Evolutionary conservation across 140 eudicot species (phyloP).

Genomic region (Flaveria floridana): DNA sequence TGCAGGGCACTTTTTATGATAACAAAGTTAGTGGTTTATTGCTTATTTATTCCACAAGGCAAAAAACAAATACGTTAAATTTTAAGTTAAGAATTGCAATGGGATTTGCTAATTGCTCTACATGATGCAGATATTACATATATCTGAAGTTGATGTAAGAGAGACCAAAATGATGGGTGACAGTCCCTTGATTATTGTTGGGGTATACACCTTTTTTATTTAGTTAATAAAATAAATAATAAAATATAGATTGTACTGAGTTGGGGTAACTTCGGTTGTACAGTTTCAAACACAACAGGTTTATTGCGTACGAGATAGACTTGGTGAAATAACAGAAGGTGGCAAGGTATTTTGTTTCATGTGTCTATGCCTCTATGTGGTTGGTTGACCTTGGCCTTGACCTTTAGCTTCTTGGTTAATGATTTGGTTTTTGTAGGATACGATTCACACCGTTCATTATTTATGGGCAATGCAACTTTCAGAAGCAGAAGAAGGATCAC

Average conservation of each 20-base stretch:
- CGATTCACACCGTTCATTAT: slow-evolving; percentile 77
- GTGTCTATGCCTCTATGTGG: neutral
- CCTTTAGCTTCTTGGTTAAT: slow-evolving; percentile 1
- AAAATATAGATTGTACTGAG: neutral
- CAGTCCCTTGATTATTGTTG: slow-evolving; percentile 75
- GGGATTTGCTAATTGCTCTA: slow-evolving; percentile 19
- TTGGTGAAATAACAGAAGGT: slow-evolving; percentile 77
- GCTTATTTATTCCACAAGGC: neutral
- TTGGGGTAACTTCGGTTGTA: slow-evolving; percentile 6
- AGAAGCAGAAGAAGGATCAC: slow-evolving; percentile 65
- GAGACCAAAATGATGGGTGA: slow-evolving; percentile 98
- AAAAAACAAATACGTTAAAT: neutral
- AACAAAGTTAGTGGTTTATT: slow-evolving; percentile 61
- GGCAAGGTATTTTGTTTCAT: slow-evolving; percentile 58
- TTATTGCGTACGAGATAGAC: slow-evolving; percentile 76
- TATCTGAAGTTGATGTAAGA: slow-evolving; percentile 85
- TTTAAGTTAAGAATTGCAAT: neutral
- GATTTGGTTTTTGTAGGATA: slow-evolving; percentile 55
- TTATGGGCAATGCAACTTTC: slow-evolving; percentile 91
- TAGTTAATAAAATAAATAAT: neutral
- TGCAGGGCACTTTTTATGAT: slow-evolving; percentile 73
- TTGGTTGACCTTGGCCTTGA: slow-evolving; percentile 14
- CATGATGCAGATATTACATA: slow-evolving; percentile 74
- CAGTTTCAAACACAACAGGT: slow-evolving; percentile 98
- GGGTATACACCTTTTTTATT: slow-evolving; percentile 40